Evolutionary conservation across 805 yeast species (phyloP).

Genomic region (Maudiozyma pseudohumilis): DNA sequence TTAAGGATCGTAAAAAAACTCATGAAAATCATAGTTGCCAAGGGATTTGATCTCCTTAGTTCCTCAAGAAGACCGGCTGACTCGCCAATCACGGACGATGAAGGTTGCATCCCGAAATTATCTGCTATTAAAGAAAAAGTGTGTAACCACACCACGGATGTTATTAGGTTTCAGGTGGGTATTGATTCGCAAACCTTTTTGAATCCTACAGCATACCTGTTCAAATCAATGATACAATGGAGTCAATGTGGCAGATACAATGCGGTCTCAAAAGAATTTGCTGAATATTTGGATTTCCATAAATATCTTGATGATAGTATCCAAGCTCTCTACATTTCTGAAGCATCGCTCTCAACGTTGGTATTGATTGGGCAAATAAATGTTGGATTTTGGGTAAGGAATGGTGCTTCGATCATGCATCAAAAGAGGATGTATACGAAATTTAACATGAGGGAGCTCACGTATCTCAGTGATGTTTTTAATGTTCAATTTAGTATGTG

Average conservation of each 20-base stretch:
- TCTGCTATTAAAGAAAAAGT: constrained; percentile 15
- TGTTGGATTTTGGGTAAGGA: constrained; percentile 89
- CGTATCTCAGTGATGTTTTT: constrained; percentile 69
- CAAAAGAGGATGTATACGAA: constrained; percentile 74
- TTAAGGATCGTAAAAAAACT: constrained; percentile 12
- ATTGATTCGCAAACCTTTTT: constrained; percentile 25
- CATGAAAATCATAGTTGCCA: constrained; percentile 10
- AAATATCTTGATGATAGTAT: constrained; percentile 14
- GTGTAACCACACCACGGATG: constrained; percentile 16
- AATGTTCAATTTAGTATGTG: constrained; percentile 55
- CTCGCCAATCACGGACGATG: neutral
- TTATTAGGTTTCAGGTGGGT: constrained; percentile 25
- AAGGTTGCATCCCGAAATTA: constrained; percentile 1
- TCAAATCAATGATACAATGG: constrained; percentile 27
- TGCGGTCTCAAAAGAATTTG: constrained; percentile 12
- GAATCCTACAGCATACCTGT: constrained; percentile 26
- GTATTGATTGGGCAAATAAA: constrained; percentile 77
- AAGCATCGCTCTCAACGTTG: constrained; percentile 66
- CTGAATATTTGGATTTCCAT: constrained; percentile 12
- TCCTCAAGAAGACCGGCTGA: constrained; percentile 9
- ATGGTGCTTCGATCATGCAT: constrained; percentile 71
- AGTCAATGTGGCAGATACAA: constrained; percentile 27
- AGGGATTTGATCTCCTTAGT: constrained; percentile 15
- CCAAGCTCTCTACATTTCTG: constrained; percentile 29
- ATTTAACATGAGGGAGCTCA: constrained; percentile 72